These are phyloP conservation scores for Dendrobium chrysotoxum DNA, from an alignment of 106 monocot species.

Conservation along the genomic window DNA sequence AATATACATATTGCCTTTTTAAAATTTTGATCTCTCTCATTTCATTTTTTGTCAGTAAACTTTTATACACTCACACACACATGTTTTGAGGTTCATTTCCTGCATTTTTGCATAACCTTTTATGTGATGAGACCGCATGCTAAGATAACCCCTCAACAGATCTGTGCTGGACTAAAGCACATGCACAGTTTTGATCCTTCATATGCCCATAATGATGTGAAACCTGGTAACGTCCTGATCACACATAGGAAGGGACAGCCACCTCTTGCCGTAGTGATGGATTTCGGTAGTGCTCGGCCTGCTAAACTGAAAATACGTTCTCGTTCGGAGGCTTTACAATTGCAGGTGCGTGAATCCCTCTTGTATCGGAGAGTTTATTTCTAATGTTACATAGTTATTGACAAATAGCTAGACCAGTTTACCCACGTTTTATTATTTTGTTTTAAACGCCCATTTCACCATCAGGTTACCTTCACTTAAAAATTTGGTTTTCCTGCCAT, in stretches of 20 bases:
- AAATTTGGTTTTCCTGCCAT: background rate
- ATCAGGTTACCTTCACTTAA: too few species aligned
- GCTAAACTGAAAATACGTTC: constrained; percentile 81
- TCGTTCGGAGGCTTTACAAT: constrained; percentile 72
- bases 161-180: constrained; percentile 93
- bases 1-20: too few species aligned
- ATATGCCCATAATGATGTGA: constrained; percentile 99
- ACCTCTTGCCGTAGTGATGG: constrained; percentile 92
- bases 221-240: constrained; percentile 91
- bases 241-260: constrained; percentile 66
- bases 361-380: background rate
- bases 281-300: constrained; percentile 88
- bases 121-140: background rate
- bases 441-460: background rate
- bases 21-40: too few species aligned
- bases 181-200: constrained; percentile 98
- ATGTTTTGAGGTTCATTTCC: too few species aligned
- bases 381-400: background rate
- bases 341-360: constrained; percentile 49
- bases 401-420: background rate
- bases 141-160: constrained; percentile 23
- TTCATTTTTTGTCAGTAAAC: too few species aligned
- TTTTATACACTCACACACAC: too few species aligned
- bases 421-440: background rate
- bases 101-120: background rate